Evolutionary conservation across 2,329 filamentous ascomycete genomes (phyloP).

Genomic region (Hawksworthiomyces lignivorus): DNA sequence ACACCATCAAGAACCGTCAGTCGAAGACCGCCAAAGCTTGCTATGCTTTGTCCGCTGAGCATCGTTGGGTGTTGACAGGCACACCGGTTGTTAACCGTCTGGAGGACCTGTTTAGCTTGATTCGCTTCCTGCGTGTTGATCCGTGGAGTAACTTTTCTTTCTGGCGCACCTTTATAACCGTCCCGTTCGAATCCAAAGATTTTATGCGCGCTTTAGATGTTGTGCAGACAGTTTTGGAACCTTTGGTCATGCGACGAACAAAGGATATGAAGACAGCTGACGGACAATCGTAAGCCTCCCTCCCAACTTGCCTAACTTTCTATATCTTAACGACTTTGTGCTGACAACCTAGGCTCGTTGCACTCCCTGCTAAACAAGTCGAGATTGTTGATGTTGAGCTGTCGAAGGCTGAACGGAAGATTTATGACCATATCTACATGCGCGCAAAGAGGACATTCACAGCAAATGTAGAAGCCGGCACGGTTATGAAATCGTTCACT

Average conservation of each 20-base stretch:
- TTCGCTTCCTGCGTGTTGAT: conserved; percentile 87
- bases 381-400: conserved; percentile 85
- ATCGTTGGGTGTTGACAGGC: conserved; percentile 89
- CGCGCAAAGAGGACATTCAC: conserved; percentile 78
- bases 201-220: conserved; percentile 91
- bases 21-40: conserved; percentile 95
- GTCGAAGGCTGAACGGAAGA: conserved; percentile 74
- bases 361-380: conserved; percentile 70
- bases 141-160: conserved; percentile 99
- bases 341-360: conserved; percentile 50
- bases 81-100: conserved; percentile 95
- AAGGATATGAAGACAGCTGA: conserved; percentile 97
- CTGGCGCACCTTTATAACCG: conserved; percentile 97
- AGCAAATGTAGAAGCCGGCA: conserved; percentile 82
- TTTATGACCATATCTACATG: conserved; percentile 85
- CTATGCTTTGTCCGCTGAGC: conserved; percentile 76
- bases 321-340: neutral
- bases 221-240: conserved; percentile 92
- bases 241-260: conserved; percentile 86
- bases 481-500: conserved; percentile 88
- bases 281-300: conserved; percentile 42
- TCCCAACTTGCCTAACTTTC: neutral
- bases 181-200: conserved; percentile 92
- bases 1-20: conserved; percentile 81
- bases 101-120: conserved; percentile 88